Percentiles rank a stretch among this genome's conserved stretches.
Evolutionary conservation across 805 yeast genomes (phyloP).

Genomic region (Zygoascus tannicola): DNA sequence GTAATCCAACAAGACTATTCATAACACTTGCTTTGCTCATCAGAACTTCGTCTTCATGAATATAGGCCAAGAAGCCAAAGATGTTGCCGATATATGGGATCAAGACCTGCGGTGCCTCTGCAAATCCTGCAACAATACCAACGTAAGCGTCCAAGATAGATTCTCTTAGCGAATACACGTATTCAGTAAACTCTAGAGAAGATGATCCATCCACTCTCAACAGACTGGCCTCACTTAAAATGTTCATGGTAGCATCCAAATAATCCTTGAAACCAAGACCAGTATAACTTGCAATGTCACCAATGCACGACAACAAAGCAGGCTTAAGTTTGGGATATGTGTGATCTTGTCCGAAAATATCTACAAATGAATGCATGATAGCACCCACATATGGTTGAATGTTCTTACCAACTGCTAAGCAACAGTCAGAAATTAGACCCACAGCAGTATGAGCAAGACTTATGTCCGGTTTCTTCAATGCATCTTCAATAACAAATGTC

Average conservation of each 20-base stretch:
- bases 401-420: constrained; percentile 72
- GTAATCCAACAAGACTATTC: constrained; percentile 77
- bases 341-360: constrained; percentile 53
- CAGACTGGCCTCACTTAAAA: constrained; percentile 37
- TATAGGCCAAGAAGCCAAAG: constrained; percentile 54
- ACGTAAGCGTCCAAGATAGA: constrained; percentile 93
- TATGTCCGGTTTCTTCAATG: constrained; percentile 72
- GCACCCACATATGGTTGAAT: constrained; percentile 69
- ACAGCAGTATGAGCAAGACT: constrained; percentile 84
- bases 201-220: constrained; percentile 35
- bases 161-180: constrained; percentile 62
- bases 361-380: constrained; percentile 76
- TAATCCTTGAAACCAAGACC: constrained; percentile 72
- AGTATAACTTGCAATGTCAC: constrained; percentile 87
- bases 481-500: constrained; percentile 66
- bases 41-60: constrained; percentile 53
- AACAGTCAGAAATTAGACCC: constrained; percentile 89
- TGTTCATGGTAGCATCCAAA: constrained; percentile 66
- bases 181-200: constrained; percentile 68
- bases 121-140: constrained; percentile 88
- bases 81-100: constrained; percentile 59
- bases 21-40: constrained; percentile 59
- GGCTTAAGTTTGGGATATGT: constrained; percentile 80
- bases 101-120: constrained; percentile 55
- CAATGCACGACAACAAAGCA: constrained; percentile 82